Base-by-base conservation (phyloP, 345 rosid species). In the Bruguiera sexangula region DNA sequence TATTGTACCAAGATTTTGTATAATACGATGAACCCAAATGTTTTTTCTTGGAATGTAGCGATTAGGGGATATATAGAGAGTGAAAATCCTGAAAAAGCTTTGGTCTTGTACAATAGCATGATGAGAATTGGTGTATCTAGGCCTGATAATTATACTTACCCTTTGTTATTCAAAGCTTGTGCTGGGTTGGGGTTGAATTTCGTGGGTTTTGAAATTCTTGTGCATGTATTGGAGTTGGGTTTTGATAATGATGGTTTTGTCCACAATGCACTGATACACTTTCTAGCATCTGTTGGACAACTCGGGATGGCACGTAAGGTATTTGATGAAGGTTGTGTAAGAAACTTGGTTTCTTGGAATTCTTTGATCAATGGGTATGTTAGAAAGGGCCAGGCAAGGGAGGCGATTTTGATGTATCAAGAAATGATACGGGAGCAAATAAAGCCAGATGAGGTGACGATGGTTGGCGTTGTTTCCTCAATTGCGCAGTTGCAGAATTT, bases 261-360 rank as follows among this genome's bases (percentile, higher is more conserved):
- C 61, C 82, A 75, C 65, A 91, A 91, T 75, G 91, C 89, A 3
- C 56, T 79, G 21, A 88, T 91, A 55, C 84, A 89, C 39, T 69
- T 84, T 82, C 58, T 93, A 66, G 88, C 79, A 43, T 80, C 84
- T 2, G 71, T 78, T 19, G 91, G 96, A 24, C 90, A 87, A 19
- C 65, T 88, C 75, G 79, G 55, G 8, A 39, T 72, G 76, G 98
- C 98, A 39, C 73, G 76, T 43, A 81, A 84, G 80, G 81, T 89
- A 89, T 94, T 94, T 59, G 95, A 89, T 78, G 83, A 80, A 86
- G 65, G 91, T 81, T 67, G 80, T 43, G 89, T 84, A 29, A 91
- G 90, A 67, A 88, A 91, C 67, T 85, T 85, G 84, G 94, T 93
- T 78, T 83, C 98, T 57, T 93, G 97, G 97, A 93, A 91, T 66